phyloP scores from a whole-genome alignment of 2,329 filamentous ascomycete species.

The Colletotrichum sp. region DNA sequence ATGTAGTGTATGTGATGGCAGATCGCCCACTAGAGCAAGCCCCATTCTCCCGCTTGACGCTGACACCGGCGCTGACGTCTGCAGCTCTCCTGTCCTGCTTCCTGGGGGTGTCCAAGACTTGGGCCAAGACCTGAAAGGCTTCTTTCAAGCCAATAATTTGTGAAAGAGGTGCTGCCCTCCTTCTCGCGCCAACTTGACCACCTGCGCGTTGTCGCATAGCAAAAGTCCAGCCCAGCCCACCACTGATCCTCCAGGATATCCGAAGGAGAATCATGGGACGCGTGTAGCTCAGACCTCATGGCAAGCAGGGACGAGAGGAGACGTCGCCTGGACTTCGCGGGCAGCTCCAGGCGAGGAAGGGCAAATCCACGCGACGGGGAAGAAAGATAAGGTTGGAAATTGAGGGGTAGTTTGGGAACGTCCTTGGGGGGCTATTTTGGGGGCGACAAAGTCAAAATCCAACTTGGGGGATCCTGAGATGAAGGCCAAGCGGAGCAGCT shows the following conservation, averaged over 20 bases:
- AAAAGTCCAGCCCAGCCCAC: background rate
- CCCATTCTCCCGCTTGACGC: background rate
- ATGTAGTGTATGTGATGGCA: background rate
- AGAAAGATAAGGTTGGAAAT: background rate
- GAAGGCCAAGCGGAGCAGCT: background rate
- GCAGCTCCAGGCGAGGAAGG: background rate
- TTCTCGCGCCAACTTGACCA: background rate
- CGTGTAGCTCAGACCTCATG: background rate
- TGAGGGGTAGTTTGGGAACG: conserved; percentile 8
- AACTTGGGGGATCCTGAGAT: conserved; percentile 5
- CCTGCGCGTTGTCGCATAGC: background rate
- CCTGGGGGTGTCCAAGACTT: background rate
- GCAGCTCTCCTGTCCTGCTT: background rate
- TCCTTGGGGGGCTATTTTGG: background rate
- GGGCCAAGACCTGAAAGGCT: conserved; percentile 6
- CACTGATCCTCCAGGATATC: background rate
- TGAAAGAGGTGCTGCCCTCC: background rate
- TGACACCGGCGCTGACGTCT: background rate
- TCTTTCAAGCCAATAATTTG: background rate
- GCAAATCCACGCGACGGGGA: background rate
- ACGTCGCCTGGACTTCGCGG: background rate
- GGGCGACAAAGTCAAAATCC: background rate
- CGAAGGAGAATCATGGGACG: background rate
- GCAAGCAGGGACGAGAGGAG: background rate
- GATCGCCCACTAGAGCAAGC: background rate